Evolutionary conservation across 305 asterid species (phyloP), one percentile per base, ranked within the genome.

Genomic region (Withania somnifera): DNA sequence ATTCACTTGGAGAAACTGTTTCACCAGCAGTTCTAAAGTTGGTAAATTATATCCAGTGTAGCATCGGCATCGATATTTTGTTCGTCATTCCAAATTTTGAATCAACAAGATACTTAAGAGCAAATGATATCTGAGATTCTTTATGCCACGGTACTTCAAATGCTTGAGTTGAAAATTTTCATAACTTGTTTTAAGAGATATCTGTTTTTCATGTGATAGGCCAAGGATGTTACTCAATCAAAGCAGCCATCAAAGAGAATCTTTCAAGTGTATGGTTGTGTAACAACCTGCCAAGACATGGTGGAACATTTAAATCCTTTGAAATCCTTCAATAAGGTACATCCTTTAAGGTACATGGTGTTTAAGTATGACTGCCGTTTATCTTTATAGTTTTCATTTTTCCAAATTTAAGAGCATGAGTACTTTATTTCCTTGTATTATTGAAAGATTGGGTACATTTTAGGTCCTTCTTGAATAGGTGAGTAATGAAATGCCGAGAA

Each of bases 221-320:
- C 93, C 78, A 89, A 66, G 82, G 89, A 90, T 85, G 82, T 53
- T 83, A 82, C 83, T 80, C 89, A 82, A 82, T 82, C 64, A 7
- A 88, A 89, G 77, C 87, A 61, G 26, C 83, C 91, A 66, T 85
- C 91, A 28, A 94, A 90, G 86, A 86, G 99, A 87, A 82, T 84
- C 71, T 92, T 91, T 84, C 97, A 93, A 87, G 97, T 93, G 58
- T 92, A 92, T 86, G 98, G 98, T 82, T 94, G 97, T 84, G 90
- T 91, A 47, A 95, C 92, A 66, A 95, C 98, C 78, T 71, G 90
- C 87, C 82, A 93, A 85, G 95, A 94, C 85, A 92, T 95, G 88
- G 99, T 94, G 89, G 92, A 91, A 68, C 98, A 85, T 83, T 90
- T 87, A 67, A 92, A 94, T 75, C 91, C 92, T 84, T 79, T 78